phyloP scores from a whole-genome alignment of 1,284 basidiomycete species.

The Ustilago crameri region DNA sequence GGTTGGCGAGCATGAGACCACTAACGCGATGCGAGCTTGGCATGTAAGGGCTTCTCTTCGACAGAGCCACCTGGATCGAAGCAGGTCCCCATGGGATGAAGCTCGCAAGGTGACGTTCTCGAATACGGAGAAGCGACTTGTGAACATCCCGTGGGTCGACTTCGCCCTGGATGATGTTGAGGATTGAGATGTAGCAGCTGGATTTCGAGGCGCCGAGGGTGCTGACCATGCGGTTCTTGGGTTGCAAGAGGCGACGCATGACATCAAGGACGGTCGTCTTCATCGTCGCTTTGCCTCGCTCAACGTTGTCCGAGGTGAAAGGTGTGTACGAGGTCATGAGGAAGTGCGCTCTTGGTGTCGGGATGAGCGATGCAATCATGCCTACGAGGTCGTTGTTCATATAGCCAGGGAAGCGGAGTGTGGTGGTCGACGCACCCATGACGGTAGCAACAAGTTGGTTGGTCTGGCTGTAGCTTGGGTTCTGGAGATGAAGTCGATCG shows the following conservation, averaged over 20 bases:
- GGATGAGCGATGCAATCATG: slow-evolving; percentile 95
- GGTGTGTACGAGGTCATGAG: slow-evolving; percentile 99
- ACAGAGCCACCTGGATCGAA: slow-evolving; percentile 95
- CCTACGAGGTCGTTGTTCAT: slow-evolving; percentile 98
- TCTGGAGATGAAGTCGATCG: slow-evolving; percentile 88
- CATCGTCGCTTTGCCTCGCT: slow-evolving; percentile 66
- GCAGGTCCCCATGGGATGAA: slow-evolving; percentile 99
- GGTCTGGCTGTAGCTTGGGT: slow-evolving; percentile 82
- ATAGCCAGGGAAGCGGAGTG: slow-evolving; percentile 95
- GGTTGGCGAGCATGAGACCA: slow-evolving; percentile 98
- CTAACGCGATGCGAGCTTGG: slow-evolving; percentile 88
- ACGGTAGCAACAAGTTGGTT: slow-evolving; percentile 67
- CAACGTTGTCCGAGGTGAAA: slow-evolving; percentile 83
- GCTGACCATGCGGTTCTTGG: slow-evolving; percentile 99
- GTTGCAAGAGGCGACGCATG: slow-evolving; percentile 95
- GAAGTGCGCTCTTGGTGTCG: slow-evolving; percentile 98
- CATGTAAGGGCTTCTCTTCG: slow-evolving; percentile 88
- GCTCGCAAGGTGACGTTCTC: slow-evolving; percentile 93
- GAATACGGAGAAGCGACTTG: slow-evolving; percentile 93
- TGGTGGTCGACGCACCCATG: slow-evolving; percentile 88
- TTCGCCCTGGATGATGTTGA: slow-evolving; percentile 98
- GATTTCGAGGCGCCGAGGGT: slow-evolving; percentile 71
- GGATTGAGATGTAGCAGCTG: slow-evolving; percentile 85
- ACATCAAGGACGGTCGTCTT: slow-evolving; percentile 81
- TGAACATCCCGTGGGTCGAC: slow-evolving; percentile 97